phyloP scores from a whole-genome alignment of 345 rosid genomes.

The Syzygium aromaticum region DNA sequence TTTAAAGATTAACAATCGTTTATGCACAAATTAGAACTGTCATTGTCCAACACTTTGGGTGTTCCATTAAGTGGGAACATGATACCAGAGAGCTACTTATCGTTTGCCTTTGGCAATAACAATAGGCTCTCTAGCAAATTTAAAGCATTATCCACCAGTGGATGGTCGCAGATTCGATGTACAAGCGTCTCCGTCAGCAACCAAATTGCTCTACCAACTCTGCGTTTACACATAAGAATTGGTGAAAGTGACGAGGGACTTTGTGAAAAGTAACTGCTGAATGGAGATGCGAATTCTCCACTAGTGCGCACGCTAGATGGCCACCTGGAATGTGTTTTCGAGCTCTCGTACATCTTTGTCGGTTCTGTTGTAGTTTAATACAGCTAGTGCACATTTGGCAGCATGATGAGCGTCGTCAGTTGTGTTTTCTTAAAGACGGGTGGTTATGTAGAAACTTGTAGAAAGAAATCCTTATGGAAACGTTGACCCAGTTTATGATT shows the following conservation, averaged over 20 bases:
- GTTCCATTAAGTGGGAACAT: not conserved
- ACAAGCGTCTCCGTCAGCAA: not conserved
- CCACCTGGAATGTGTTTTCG: not conserved
- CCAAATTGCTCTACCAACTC: not conserved
- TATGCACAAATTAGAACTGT: not conserved
- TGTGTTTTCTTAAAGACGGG: not conserved
- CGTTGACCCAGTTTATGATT: not conserved
- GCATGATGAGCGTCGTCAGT: not conserved
- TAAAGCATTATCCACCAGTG: not conserved
- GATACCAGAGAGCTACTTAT: not conserved
- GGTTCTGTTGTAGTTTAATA: not conserved
- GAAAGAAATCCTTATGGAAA: not conserved
- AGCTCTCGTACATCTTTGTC: not conserved
- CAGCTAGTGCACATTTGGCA: not conserved
- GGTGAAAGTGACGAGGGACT: not conserved
- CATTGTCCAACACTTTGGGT: not conserved
- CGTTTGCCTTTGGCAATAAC: not conserved
- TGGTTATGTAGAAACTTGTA: not conserved
- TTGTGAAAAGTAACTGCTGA: not conserved
- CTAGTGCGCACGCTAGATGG: not conserved
- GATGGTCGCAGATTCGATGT: not conserved
- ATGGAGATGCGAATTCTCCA: not conserved
- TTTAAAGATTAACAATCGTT: not conserved
- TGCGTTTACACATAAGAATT: not conserved
- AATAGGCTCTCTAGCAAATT: not conserved